Percentiles rank a stretch among this genome's conserved stretches.
Evolutionary conservation across 345 rosid species (phyloP).

Genomic region (Salix viminalis): DNA sequence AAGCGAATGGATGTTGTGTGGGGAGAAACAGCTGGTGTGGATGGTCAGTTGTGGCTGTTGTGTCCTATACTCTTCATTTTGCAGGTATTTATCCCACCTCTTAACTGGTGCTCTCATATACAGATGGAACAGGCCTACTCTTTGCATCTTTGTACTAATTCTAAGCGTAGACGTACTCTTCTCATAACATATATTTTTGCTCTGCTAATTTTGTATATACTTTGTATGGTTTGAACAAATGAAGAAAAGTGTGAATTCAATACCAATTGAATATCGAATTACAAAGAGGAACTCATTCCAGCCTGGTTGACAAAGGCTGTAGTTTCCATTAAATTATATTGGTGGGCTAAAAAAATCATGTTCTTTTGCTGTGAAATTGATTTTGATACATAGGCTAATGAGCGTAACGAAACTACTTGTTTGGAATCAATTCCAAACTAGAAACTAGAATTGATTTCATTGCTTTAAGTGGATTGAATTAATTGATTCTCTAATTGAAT

Average conservation of each 20-base stretch:
- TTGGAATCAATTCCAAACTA: not conserved
- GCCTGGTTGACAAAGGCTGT: not conserved
- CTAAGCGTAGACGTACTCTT: not conserved
- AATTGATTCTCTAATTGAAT: not conserved
- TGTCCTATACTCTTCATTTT: conserved; percentile 86
- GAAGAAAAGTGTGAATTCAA: not conserved
- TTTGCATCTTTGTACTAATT: not conserved
- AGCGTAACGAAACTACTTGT: not conserved
- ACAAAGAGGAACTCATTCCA: not conserved
- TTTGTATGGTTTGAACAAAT: not conserved
- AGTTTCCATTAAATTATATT: not conserved
- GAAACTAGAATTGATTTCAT: not conserved
- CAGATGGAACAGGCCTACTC: not conserved
- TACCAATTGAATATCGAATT: not conserved
- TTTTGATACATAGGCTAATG: not conserved
- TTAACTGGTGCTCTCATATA: not conserved
- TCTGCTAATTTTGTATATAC: not conserved
- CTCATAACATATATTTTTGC: not conserved
- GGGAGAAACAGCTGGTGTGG: conserved; percentile 99
- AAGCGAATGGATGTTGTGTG: conserved; percentile 99
- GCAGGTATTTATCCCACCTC: conserved; percentile 54
- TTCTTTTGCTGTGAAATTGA: not conserved
- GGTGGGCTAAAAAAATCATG: not conserved
- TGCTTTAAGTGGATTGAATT: not conserved
- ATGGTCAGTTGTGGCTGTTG: conserved; percentile 89